Base-by-base conservation (phyloP, 371 early-diverging fungal species). In the Apophysomyces variabilis region DNA sequence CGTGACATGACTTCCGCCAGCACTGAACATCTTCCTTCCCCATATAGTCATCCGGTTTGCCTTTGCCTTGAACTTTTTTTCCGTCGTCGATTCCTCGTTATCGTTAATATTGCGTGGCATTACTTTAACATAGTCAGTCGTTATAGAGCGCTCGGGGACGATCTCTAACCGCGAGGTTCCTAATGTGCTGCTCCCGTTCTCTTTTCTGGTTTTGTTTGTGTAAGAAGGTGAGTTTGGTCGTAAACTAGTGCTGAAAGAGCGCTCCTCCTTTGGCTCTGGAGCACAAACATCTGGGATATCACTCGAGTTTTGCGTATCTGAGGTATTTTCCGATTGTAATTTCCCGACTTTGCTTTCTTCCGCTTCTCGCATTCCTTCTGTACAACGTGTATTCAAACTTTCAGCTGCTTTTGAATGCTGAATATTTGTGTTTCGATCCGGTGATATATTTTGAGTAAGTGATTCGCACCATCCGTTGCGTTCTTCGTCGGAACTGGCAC, bases 381-480 rank as follows among this genome's bases (percentile, higher is more conserved):
- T 68, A 37, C 66, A 68, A 3, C 61, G 36, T 37, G 57, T 68
- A 14, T 62, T 43, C 13, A 50, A 57, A 21, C 21, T 50, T 21
- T 16, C 54, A 21, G 9, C 16, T 50, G 21, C 41, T 38, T 57
- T 63, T 32, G 56, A 38, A 5, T 56, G 37, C 21, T 38, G 50
- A 5, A 56, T 37, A 26, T 32, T 36, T 18, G 18, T 43, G 11
- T n/a, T 59, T 26, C 60, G 61, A 8, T 60, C 66, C 71, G 21
- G 78, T 76, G 62, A 83, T 76, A 64, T 82, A 77, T 77, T 69
- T 39, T 75, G 69, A 43, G 75, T 62, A 7, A 92, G 74, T 0
- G 88, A 87, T 57, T 83, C 81, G 0, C 95, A 89, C 95, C 96
- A 96, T 46, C 87, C 87, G 67, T 95, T 95, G 36, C 95, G 82